Percentiles rank a stretch among this genome's conserved stretches.
Conservation (phyloP, 2,329 filamentous ascomycete genomes). For the Clarireedia monteithiana region DNA sequence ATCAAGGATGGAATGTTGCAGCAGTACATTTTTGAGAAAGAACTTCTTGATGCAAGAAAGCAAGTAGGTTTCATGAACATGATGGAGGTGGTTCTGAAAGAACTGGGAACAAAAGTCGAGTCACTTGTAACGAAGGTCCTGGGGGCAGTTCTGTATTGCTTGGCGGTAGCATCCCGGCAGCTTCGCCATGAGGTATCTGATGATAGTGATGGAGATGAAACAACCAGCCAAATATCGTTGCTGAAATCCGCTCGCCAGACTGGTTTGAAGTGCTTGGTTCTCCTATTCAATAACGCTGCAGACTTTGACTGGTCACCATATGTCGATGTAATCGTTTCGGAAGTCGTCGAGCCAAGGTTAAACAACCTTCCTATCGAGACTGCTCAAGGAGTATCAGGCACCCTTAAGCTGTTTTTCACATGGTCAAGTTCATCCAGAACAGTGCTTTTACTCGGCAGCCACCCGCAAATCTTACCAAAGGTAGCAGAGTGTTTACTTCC, state of each 20-base stretch:
- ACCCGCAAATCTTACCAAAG: conserved; percentile 55
- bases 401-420: conserved; percentile 71
- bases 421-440: conserved; percentile 66
- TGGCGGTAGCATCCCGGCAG: conserved; percentile 60
- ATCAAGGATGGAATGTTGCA: conserved; percentile 33
- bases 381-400: conserved; percentile 78
- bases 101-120: conserved; percentile 66
- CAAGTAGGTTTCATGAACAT: conserved; percentile 90
- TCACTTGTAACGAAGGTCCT: conserved; percentile 63
- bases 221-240: conserved; percentile 43
- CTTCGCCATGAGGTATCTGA: conserved; percentile 34
- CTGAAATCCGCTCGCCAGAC: conserved; percentile 59
- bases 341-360: conserved; percentile 70
- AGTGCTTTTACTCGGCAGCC: conserved; percentile 56
- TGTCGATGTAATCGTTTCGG: conserved; percentile 59
- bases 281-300: conserved; percentile 67
- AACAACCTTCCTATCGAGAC: conserved; percentile 76
- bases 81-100: conserved; percentile 78
- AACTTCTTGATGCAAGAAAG: conserved; percentile 62
- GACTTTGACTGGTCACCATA: conserved; percentile 67
- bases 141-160: conserved; percentile 73
- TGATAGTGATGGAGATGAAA: conserved; percentile 30
- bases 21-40: conserved; percentile 43
- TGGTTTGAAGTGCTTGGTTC: conserved; percentile 74
- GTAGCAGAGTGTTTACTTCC: conserved; percentile 66